Percentiles rank a stretch among this genome's conserved stretches.
Evolutionary conservation across 306 rosid genomes (phyloP).

Genomic region (Cicer pinnatifidum): DNA sequence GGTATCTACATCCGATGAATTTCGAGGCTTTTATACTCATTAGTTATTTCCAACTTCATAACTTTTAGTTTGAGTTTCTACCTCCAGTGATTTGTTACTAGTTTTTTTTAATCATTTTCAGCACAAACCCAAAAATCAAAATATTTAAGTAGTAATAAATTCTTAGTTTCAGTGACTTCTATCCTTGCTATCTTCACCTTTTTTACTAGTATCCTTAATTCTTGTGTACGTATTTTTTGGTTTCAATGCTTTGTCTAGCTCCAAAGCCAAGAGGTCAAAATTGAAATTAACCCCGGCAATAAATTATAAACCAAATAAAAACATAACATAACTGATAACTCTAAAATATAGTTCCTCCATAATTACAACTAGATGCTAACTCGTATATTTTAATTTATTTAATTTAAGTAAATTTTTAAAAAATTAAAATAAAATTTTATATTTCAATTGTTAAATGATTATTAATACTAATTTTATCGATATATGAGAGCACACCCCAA

Average conservation of each 20-base stretch:
- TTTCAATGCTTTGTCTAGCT: not conserved
- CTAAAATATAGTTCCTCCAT: not conserved
- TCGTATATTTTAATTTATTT: too few species aligned
- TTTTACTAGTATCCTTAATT: constrained; percentile 18
- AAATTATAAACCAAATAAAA: not conserved
- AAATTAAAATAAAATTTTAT: too few species aligned
- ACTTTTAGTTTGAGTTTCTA: not conserved
- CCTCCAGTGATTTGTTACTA: not conserved
- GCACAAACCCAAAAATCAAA: not conserved
- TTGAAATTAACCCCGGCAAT: not conserved
- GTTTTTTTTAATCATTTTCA: too few species aligned
- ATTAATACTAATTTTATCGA: too few species aligned
- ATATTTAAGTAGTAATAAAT: not conserved
- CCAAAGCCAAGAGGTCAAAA: not conserved
- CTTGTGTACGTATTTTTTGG: not conserved
- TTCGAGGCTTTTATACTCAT: not conserved
- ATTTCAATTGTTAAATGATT: too few species aligned
- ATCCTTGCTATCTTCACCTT: not conserved
- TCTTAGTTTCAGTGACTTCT: not conserved
- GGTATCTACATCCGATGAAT: not conserved
- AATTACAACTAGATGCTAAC: not conserved
- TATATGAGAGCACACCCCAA: too few species aligned
- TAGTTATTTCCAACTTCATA: not conserved
- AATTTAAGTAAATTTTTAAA: too few species aligned
- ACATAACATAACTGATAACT: not conserved